Evolutionary conservation across 768 basidiomycete genomes (phyloP).

Genomic region (Gymnopilus dilepis): DNA sequence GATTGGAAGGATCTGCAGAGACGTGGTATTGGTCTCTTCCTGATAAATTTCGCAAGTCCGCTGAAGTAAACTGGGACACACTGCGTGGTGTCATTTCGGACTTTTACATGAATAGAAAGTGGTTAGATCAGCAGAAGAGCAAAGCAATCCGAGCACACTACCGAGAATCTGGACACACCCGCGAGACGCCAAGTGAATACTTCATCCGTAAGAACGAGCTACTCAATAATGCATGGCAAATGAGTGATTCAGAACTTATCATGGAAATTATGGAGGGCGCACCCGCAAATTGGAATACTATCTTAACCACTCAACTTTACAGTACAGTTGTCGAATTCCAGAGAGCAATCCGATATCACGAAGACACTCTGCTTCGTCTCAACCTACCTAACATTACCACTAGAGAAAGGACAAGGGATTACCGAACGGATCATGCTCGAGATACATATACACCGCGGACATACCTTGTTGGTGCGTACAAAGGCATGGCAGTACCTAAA

Average conservation of each 20-base stretch:
- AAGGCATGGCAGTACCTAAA: conserved; percentile 8
- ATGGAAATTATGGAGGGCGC: conserved; percentile 40
- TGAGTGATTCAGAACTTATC: conserved; percentile 36
- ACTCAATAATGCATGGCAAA: conserved; percentile 9
- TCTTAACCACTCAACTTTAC: conserved; percentile 31
- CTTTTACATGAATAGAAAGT: conserved; percentile 40
- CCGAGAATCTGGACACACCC: conserved; percentile 28
- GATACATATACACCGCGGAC: background rate
- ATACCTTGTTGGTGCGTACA: background rate
- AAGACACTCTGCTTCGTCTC: conserved; percentile 24
- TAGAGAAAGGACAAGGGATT: background rate
- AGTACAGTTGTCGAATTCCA: conserved; percentile 25
- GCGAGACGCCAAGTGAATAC: conserved; percentile 40
- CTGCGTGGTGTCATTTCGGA: conserved; percentile 28
- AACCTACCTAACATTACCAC: background rate
- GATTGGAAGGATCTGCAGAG: conserved; percentile 31
- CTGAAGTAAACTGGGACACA: conserved; percentile 35
- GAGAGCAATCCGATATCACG: conserved; percentile 27
- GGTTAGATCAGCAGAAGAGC: conserved; percentile 33
- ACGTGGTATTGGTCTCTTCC: conserved; percentile 34
- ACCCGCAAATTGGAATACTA: conserved; percentile 33
- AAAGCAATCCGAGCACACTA: conserved; percentile 33
- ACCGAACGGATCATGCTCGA: background rate
- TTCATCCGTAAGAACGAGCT: conserved; percentile 38
- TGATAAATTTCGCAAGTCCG: conserved; percentile 4